Evolutionary conservation across 192 early-diverging fungal genomes (phyloP), one percentile per base, ranked within the genome.

Genomic region (Diversispora epigaea): DNA sequence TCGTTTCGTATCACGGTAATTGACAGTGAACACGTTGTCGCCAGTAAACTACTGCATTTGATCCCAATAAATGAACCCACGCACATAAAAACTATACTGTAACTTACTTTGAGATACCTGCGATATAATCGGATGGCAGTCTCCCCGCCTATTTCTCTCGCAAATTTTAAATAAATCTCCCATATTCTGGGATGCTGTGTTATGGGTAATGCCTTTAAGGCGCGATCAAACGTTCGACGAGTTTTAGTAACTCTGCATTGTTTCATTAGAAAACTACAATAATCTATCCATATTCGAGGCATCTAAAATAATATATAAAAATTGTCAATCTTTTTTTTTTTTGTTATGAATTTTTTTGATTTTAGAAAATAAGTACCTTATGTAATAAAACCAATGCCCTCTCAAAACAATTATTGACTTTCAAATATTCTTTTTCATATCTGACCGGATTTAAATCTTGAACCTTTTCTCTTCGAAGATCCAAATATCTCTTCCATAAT

Each of bases 141-240:
- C 71, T 93, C 89, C 0, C 95, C 95, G 12, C 96, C 92, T 21
- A 92, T 85, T 19, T 80, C 73, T 52, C 87, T 80, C 11, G 93
- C 93, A 82, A 95, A 96, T 72, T 83, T 76, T 40, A 98, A 80
- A 78, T 98, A 99, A 60, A 87, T 39, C 4, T 85, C 85, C 98
- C 98, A 99, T 17, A 99, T 84, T 22, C 89, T 82, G n/a, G 78
- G 82, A 61, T 99, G 96, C 79, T 98, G 97, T 0, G 96, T 96
- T 17, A 96, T 89, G 0, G 98, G 94, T 61, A 99, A 83, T 3
- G 96, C 86, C 40, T 92, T 84, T 62, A 99, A 77, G 15, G 96
- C 93, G 6, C 90, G 89, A 78, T 99, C 98, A 80, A 97, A 99
- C 1, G 87, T 89, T n/a, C 93, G 84, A 25, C 98, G 86, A 15